Conservation (phyloP, 2,329 filamentous ascomycete genomes). For the Aureobasidium uvarum region DNA sequence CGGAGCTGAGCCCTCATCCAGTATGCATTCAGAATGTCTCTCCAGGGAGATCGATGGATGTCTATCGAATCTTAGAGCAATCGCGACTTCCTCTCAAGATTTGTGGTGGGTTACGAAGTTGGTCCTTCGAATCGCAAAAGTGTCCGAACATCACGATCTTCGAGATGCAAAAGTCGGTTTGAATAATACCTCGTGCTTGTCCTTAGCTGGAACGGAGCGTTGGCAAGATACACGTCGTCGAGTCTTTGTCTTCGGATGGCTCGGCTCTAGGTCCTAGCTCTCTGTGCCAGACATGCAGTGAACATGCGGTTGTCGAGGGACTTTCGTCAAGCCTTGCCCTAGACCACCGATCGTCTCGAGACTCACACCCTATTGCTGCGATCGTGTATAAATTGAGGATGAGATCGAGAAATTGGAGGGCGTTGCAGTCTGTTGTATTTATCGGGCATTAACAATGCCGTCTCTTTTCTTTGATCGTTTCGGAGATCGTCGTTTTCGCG, state of each 20-base stretch:
- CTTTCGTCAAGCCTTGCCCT: conserved; percentile 22
- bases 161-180: neutral
- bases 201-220: neutral
- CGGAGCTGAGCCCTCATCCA: neutral
- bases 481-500: conserved; percentile 17
- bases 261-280: conserved; percentile 3
- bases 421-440: neutral
- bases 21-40: neutral
- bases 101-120: neutral
- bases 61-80: neutral
- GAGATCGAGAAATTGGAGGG: neutral
- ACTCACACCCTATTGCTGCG: neutral
- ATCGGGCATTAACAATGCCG: neutral
- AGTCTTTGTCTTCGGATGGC: conserved; percentile 2
- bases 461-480: neutral
- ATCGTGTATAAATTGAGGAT: neutral
- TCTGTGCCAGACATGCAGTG: conserved; percentile 24
- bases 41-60: neutral
- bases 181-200: conserved; percentile 13
- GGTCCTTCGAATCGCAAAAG: neutral
- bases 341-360: neutral
- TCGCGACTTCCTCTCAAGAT: neutral
- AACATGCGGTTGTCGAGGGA: conserved; percentile 19
- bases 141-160: neutral
- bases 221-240: neutral